These are phyloP conservation scores for Benincasa hispida DNA, from an alignment of 306 rosid genomes.

Conservation along the genomic window DNA sequence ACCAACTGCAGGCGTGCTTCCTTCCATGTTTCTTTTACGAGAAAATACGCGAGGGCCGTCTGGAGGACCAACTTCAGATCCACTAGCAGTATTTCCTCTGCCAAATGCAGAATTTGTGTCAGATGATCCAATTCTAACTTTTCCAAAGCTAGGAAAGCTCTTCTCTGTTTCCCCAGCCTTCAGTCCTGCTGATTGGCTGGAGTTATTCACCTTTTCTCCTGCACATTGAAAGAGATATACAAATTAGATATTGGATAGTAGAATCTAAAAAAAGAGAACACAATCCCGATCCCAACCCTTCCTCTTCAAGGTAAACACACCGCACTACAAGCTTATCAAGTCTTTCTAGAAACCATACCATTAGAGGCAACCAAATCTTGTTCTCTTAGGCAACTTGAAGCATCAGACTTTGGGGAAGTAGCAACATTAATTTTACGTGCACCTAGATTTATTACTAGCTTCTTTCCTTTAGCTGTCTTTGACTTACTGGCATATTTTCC, in stretches of 20 bases:
- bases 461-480: conserved; percentile 67
- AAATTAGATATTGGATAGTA: background rate
- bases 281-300: background rate
- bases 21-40: conserved; percentile 34
- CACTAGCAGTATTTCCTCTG: conserved; percentile 39
- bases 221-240: conserved; percentile 17
- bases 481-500: conserved; percentile 46
- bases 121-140: conserved; percentile 40
- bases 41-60: conserved; percentile 21
- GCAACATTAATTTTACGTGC: conserved; percentile 76
- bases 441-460: conserved; percentile 82
- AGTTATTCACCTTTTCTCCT: conserved; percentile 36
- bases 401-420: conserved; percentile 74
- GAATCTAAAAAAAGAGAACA: background rate
- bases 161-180: conserved; percentile 63
- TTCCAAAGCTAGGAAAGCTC: conserved; percentile 61
- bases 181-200: conserved; percentile 38
- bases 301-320: background rate
- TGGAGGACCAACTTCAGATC: conserved; percentile 22
- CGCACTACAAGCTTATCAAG: background rate
- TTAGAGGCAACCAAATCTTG: conserved; percentile 41
- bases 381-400: conserved; percentile 75
- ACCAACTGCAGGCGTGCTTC: conserved; percentile 22
- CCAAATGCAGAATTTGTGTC: conserved; percentile 27
- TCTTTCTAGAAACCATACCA: conserved; percentile 28